Base-by-base conservation (phyloP, 1,284 basidiomycete genomes). In the Bondarzewia mesenterica region DNA sequence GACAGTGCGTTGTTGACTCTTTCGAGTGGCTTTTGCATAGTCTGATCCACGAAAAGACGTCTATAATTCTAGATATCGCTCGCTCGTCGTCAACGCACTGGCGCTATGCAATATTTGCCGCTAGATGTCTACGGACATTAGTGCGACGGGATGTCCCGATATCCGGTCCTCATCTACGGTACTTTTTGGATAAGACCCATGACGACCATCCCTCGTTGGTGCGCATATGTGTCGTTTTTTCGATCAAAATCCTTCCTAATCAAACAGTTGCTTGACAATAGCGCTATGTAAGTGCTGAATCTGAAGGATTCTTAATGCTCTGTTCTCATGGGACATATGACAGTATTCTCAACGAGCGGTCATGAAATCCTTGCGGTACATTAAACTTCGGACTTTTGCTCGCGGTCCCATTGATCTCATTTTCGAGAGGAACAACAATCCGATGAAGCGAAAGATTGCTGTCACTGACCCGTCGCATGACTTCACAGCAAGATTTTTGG, bases 331-430 rank as follows among this genome's bases (percentile, higher is more conserved):
- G n/a, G n/a, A 32, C n/a, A 37, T 20, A 36, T 36, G 29, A 44
- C 44, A 85, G 83, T 85, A 85, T 63, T 77, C 83, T 1, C 82
- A 85, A 61, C 69, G 81, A 51, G 80, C 78, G 2, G 62, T 83
- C 23, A 80, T 84, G 75, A 87, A 86, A 60, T 70, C 71, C 40
- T 63, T 76, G 8, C 72, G 80, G 27, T 77, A 77, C 59, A 74
- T 93, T 64, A 94, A 94, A 65, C 62, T 95, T n/a, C 78, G 90
- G 20, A 87, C 91, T 1, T 79, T 85, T 47, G 73, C 73, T 52
- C 61, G 66, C 5, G 70, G 67, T 15, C 74, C 82, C n/a, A 67
- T 72, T 16, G 82, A 89, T 52, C 61, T 85, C 18, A 73, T 73
- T 3, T 58, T 82, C 18, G 73, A 71, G 48, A 67, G 65, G 23